Base-by-base conservation (phyloP, 1,139 yeast species). In the Geotrichum siamense region DNA sequence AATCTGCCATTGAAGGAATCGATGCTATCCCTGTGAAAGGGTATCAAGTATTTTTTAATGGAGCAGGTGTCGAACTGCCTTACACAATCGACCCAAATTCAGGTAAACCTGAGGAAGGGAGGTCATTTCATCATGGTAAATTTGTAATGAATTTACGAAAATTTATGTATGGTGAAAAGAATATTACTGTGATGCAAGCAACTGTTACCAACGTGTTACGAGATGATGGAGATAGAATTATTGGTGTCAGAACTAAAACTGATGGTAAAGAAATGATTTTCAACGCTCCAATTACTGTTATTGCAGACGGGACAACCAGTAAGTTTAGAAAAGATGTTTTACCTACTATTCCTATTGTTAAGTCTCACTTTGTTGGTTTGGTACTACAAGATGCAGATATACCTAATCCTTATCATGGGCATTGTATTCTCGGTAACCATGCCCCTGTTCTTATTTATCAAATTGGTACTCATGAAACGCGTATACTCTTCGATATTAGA, bases 271-370 rank as follows among this genome's bases (percentile, higher is more conserved):
- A 20, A 31, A 38, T 31, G 22, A 51, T 65, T 17, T 78, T 72
- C 64, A 64, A 65, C 35, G 84, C 82, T 3, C 75, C 79, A 47
- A 61, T 87, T 49, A 82, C 89, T 5, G 71, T 89, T 30, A 75
- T 84, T 44, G 86, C 95, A 58, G 99, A 91, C 64, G 99, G 99
- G 45, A 89, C 91, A 48, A 87, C 86, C 58, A 86, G 96, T 49
- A 87, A 82, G 62, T 87, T 91, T 69, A 76, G 99, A 60, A 84
- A 79, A 60, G 81, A 79, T 51, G 70, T 83, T 43, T 68, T 74
- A 15, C 67, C 72, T 28, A 73, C 76, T 54, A 71, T 73, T 21
- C 93, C 96, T 3, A 57, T 63, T 0, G 76, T 85, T 22, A 84
- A 81, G 22, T 85, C 96, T 4, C 82, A 91, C 57, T 93, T 91